Conservation (phyloP, 2,329 filamentous ascomycete genomes). For the Dothideomycetes sp. region DNA sequence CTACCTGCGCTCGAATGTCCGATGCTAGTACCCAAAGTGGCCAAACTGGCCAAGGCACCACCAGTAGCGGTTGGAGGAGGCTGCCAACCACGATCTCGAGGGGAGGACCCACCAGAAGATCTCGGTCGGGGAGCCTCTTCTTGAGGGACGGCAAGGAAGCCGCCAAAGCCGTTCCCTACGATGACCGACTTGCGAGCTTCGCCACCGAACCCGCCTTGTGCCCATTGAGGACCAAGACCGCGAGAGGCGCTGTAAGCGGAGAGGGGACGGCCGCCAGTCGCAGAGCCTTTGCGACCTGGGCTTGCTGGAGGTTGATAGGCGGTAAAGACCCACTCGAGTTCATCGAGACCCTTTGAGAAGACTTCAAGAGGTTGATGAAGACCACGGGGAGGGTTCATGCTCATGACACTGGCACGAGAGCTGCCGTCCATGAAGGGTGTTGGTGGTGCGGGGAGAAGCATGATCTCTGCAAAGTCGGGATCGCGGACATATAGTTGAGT, state of each 20-base stretch:
- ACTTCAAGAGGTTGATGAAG: slow-evolving; percentile 52
- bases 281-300: slow-evolving; percentile 30
- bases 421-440: slow-evolving; percentile 38
- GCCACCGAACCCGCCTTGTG: slow-evolving; percentile 37
- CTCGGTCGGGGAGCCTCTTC: slow-evolving; percentile 34
- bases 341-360: slow-evolving; percentile 58
- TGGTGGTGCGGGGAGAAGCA: slow-evolving; percentile 61
- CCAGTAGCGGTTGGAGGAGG: slow-evolving; percentile 15
- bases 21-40: slow-evolving; percentile 13
- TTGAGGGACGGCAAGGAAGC: slow-evolving; percentile 54
- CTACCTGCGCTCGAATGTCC: slow-evolving; percentile 11
- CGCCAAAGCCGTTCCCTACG: slow-evolving; percentile 60
- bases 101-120: slow-evolving; percentile 16
- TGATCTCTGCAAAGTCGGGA: slow-evolving; percentile 67
- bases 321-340: slow-evolving; percentile 60
- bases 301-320: slow-evolving; percentile 44
- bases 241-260: slow-evolving; percentile 37
- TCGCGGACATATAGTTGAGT: slow-evolving; percentile 78
- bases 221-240: slow-evolving; percentile 47
- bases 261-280: slow-evolving; percentile 35
- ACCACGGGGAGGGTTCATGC: slow-evolving; percentile 21
- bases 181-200: slow-evolving; percentile 52
- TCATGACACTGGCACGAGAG: slow-evolving; percentile 3
- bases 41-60: slow-evolving; percentile 16
- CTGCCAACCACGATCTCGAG: slow-evolving; percentile 1